A percentile compares a stretch with the other conserved stretches of the same genome.
Evolutionary conservation across 73 alveolate genomes (phyloP).

Genomic region (Paraurostyla sp.): DNA sequence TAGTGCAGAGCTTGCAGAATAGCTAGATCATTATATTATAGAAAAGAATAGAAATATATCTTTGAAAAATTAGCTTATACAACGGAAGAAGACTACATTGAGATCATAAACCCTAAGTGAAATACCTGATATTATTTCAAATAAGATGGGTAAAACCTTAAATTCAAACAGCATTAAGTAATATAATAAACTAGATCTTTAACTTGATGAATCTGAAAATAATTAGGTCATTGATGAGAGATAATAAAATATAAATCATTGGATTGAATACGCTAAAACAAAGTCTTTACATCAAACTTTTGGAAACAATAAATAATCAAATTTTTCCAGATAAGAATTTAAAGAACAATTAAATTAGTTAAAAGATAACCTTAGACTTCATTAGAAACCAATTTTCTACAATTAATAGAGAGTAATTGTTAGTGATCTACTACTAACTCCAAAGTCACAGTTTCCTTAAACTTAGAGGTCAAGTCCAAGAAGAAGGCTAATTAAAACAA

Average conservation of each 20-base stretch:
- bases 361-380: too few species aligned
- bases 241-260: neutral
- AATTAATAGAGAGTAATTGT: too few species aligned
- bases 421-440: too few species aligned
- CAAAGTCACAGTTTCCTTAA: too few species aligned
- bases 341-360: neutral
- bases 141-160: too few species aligned
- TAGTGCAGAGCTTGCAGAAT: constrained; percentile 19
- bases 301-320: neutral
- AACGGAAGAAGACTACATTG: neutral
- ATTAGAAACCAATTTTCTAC: too few species aligned
- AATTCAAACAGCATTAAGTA: too few species aligned
- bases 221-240: neutral
- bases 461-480: too few species aligned
- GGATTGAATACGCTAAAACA: constrained; percentile 35
- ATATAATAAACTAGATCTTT: neutral
- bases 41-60: neutral
- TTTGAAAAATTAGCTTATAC: neutral
- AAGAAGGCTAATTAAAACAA: too few species aligned
- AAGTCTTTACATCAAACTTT: neutral
- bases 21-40: neutral
- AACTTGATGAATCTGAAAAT: neutral
- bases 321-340: neutral
- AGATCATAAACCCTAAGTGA: neutral
- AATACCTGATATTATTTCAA: neutral